Evolutionary conservation across 139 green algal species (phyloP), one percentile per base, ranked within the genome.

Genomic region (Raphidocelis subcapitata): DNA sequence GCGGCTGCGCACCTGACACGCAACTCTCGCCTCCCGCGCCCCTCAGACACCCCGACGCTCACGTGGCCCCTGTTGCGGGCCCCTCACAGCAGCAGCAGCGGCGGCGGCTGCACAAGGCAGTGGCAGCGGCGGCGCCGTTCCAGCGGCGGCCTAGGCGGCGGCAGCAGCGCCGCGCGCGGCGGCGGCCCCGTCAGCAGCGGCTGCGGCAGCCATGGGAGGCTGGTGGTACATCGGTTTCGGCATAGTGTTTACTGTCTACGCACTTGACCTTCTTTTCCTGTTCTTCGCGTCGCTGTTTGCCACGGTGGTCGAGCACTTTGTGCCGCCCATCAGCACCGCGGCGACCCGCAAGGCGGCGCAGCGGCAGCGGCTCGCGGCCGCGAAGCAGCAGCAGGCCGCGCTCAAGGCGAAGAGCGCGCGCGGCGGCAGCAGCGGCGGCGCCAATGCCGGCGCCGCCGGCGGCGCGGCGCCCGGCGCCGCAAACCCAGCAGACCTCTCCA

Each of bases 231-330:
- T 88, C 24, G 62, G 72, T 0, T 63, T 88, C 14, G 77, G 69
- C 24, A 61, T 75, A 4, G 74, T 89, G 23, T 89, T 89, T 63
- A 82, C 74, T 20, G 67, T 85, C 23, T 89, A 89, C 44, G 78
- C 74, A 16, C 23, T 84, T 12, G 84, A 89, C 76, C 76, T 89
- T 18, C 36, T 89, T 20, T 52, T 82, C 46, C 76, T 86, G 35
- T 82, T 89, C n/a, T 49, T 86, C 56, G 72, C 83, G 5, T 75
- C 78, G 0, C 41, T 74, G 1, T 72, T 86, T 23, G 84, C 84
- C 10, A 32, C 72, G 62, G 52, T 72, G 8, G 62, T 59, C 16
- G 72, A 78, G 37, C 68, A 78, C 63, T 78, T 73, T 67, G 72
- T 72, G 41, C 72, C 72, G 24, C 33, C 63, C 20, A 36, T n/a